Evolutionary conservation across 75 land plant species (phyloP), one percentile per base, ranked within the genome.

Genomic region (Sequoia sempervirens): DNA sequence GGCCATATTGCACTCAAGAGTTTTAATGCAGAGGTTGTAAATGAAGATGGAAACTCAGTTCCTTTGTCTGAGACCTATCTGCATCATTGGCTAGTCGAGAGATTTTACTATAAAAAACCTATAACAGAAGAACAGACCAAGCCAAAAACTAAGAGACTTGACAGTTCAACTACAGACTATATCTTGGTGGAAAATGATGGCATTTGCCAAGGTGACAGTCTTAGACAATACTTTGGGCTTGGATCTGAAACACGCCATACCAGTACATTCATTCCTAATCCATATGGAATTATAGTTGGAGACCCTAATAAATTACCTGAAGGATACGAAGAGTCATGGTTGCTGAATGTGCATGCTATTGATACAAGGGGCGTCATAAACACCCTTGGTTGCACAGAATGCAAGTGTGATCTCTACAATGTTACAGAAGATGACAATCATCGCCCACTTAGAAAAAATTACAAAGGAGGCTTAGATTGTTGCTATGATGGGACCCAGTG

Each of bases 271-370:
- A 87, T 96, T 10, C 99, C 98, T 1, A 91, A 89, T 45, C 96
- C 96, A 56, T 96, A 96, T 85, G 99, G 90, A 3, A 92, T 95
- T 45, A 93, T 90, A 80, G 88, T 90, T 72, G 99, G 99, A 20
- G 89, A 92, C 83, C 94, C 91, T 28, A 80, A 61, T 0, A 81
- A 86, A 12, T 80, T 89, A 76, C 93, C 97, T 28, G 90, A 88
- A 78, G 96, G 98, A 2, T 90, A 84, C 58, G 90, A 91, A 66
- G 92, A 94, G 80, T 75, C 13, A 82, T 96, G 99, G 99, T 9
- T 94, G 43, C 88, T 96, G 47, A 95, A 95, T 86, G 96, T 96
- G 13, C 98, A 96, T 84, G 98, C 95, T n/a, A 93, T 96, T 81
- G 98, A 96, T 80, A 96, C 98, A 26, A 87, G 98, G 20, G 98